A percentile compares a stretch with the other conserved stretches of the same genome.
phyloP scores from a whole-genome alignment of 2,329 filamentous ascomycete genomes.

The Penicillium oxalicum region DNA sequence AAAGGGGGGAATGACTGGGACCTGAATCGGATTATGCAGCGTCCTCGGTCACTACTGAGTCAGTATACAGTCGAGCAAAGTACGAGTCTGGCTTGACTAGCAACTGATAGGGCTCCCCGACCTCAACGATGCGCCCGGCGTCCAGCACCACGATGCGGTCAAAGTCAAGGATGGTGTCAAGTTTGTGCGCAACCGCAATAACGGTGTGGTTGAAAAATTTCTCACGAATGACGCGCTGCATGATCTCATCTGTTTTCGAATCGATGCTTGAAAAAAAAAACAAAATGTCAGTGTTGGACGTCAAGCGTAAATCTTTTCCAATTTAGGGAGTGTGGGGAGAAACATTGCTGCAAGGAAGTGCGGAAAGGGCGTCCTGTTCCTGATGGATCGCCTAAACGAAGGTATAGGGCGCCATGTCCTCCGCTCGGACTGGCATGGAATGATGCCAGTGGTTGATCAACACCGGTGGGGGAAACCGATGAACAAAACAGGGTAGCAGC shows the following conservation, averaged over 20 bases:
- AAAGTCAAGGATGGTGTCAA: conserved; percentile 42
- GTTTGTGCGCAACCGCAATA: conserved; percentile 52
- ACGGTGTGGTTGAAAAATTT: conserved; percentile 55
- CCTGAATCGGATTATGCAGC: conserved; percentile 5
- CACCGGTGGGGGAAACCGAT: not conserved
- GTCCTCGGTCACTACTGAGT: conserved; percentile 19
- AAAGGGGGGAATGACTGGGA: not conserved
- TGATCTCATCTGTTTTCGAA: conserved; percentile 50
- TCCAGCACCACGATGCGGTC: conserved; percentile 36
- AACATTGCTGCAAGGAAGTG: conserved; percentile 8
- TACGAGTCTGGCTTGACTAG: conserved; percentile 33
- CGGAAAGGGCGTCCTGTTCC: no score
- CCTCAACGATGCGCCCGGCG: conserved; percentile 31
- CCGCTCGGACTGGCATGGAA: no score
- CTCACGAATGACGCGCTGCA: conserved; percentile 52
- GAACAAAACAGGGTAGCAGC: not conserved
- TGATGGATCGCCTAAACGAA: no score
- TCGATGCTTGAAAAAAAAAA: conserved; percentile 45
- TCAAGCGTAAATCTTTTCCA: not conserved
- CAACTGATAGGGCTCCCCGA: conserved; percentile 30
- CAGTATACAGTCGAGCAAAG: conserved; percentile 34
- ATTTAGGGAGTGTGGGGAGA: not conserved
- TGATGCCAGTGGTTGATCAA: not conserved
- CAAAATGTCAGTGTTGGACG: conserved; percentile 3
- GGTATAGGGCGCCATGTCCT: not conserved